phyloP scores from a whole-genome alignment of 495 filamentous ascomycete genomes.

The Xylaria cubensis region DNA sequence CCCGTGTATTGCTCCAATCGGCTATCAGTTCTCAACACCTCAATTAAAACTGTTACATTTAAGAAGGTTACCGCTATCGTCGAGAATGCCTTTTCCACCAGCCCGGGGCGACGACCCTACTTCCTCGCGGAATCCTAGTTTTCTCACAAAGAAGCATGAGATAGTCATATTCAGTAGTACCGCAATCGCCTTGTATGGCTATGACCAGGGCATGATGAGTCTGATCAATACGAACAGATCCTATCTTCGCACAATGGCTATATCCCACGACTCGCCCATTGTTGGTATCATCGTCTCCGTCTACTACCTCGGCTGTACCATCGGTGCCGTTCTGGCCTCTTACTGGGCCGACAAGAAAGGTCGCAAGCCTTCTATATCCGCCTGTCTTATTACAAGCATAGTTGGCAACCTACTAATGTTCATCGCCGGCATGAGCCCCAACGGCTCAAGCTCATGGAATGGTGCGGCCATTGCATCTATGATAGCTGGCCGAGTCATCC shows the following conservation, averaged over 20 bases:
- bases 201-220: constrained; percentile 66
- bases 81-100: constrained; percentile 20
- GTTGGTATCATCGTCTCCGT: constrained; percentile 66
- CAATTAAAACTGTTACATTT: background rate
- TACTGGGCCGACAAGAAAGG: constrained; percentile 55
- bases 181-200: constrained; percentile 67
- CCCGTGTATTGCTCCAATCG: background rate
- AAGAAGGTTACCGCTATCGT: background rate
- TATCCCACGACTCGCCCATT: constrained; percentile 50
- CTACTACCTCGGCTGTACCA: constrained; percentile 63
- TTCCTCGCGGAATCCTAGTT: background rate
- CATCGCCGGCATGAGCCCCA: constrained; percentile 53
- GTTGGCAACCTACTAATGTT: constrained; percentile 65
- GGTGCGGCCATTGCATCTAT: constrained; percentile 54
- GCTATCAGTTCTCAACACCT: background rate
- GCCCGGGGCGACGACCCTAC: constrained; percentile 11
- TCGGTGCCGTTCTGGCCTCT: constrained; percentile 59
- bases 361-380: constrained; percentile 56
- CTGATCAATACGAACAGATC: constrained; percentile 63
- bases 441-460: constrained; percentile 33
- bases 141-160: constrained; percentile 48
- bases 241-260: constrained; percentile 63
- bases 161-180: constrained; percentile 61
- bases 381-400: constrained; percentile 54
- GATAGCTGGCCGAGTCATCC: constrained; percentile 58